Evolutionary conservation across 2,329 filamentous ascomycete genomes (phyloP), one percentile per base, ranked within the genome.

Genomic region (Calycina herbarum): DNA sequence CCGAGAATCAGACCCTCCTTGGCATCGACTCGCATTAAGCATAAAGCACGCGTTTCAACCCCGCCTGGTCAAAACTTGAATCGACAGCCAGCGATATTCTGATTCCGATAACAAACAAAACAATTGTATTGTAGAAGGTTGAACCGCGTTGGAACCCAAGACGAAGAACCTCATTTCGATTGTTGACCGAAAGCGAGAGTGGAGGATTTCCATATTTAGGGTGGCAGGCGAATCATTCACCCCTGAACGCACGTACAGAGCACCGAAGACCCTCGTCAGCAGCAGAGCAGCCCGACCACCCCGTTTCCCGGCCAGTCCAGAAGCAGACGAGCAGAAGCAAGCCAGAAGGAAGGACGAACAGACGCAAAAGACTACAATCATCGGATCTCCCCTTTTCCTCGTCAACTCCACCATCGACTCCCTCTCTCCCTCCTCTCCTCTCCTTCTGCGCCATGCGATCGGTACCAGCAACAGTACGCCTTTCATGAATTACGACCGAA

Each of bases 371-470:
- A 48, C 42, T 3, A 51, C 17, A 51, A 51, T 51, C 45, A 5
- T 24, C n/a, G 13, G 7, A 13, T 20, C n/a, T 51, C 45, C 57
- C 29, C 31, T 24, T n/a, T 10, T 13, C 29, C 33, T 31, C 29
- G 57, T n/a, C 27, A 33, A 61, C 24, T 29, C 24, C 40, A 38
- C 35, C 20, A 13, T 48, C 38, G 24, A 24, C 40, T 61, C 38
- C 27, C 59, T 8, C 27, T 24, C 31, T 54, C 27, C 17, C 54
- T 10, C 17, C 54, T 20, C 8, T 31, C 5, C 54, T 29, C 31
- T 31, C 54, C 27, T 33, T 38, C 38, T 33, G 59, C 59, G 59
- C 59, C 38, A 40, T 48, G 59, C 59, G 24, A 45, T 51, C 27
- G 6, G 40, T 40, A n/a, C 35, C n/a, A 38, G 11, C 31, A 29